Conservation (phyloP, 2,329 filamentous ascomycete species). For the Mollisia scopiformis region DNA sequence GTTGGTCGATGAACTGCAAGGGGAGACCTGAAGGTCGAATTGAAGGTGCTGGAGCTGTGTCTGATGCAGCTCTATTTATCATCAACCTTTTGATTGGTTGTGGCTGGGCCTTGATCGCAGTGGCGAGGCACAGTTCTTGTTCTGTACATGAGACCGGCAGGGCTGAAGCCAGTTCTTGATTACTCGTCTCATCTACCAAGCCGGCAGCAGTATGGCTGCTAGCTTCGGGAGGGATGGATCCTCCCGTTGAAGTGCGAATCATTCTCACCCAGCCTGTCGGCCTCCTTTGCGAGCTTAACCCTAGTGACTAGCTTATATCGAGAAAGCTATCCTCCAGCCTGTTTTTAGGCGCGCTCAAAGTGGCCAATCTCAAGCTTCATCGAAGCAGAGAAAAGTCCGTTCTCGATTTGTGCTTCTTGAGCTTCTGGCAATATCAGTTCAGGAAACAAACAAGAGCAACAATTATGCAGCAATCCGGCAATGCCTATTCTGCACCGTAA, state of each 20-base stretch:
- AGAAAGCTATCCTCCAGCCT: too few species aligned
- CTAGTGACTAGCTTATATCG: too few species aligned
- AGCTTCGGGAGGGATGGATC: not conserved
- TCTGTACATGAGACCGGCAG: not conserved
- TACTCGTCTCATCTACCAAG: not conserved
- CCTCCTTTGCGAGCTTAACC: not conserved
- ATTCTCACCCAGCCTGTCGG: too few species aligned
- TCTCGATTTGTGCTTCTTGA: too few species aligned
- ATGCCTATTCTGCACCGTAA: not conserved
- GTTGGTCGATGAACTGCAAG: not conserved
- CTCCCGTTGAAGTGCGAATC: not conserved
- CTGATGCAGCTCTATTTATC: not conserved
- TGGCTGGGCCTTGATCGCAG: not conserved
- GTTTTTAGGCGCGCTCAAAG: too few species aligned
- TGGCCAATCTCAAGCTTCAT: too few species aligned
- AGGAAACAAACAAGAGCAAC: too few species aligned
- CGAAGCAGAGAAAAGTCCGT: too few species aligned
- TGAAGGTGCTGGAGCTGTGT: not conserved
- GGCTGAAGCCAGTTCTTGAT: not conserved
- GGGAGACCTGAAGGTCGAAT: not conserved
- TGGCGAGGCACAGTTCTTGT: not conserved
- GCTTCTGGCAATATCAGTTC: too few species aligned
- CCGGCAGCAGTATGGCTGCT: not conserved
- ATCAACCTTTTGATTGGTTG: not conserved
- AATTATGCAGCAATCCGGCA: too few species aligned